Evolutionary conservation across 148 eudicot genomes (phyloP), one percentile per base, ranked within the genome.

Genomic region (Camellia japonica): DNA sequence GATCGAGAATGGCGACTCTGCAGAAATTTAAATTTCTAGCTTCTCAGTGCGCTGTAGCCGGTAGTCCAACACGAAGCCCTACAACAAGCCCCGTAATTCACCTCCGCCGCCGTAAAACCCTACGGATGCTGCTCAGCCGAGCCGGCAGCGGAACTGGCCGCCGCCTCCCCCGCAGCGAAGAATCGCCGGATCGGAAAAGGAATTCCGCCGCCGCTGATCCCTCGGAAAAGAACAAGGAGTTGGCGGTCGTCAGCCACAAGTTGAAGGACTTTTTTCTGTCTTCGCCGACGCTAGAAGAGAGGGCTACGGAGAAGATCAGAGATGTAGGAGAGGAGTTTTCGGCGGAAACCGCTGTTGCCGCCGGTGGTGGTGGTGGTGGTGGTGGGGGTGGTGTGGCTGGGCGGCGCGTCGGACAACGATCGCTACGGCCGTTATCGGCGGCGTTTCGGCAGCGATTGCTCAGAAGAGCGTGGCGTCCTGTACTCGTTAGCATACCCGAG

Each of bases 91-190:
- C 99, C 0, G 91, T 93, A 19, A 83, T 95, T 73, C 97, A 92
- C 81, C 95, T 95, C 88, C 99, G 99, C 88, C 97, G 99, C 64
- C 91, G 99, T 16, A 93, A 85, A 79, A 93, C 97, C 51, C 97
- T 95, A 66, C 90, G 97, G 2, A 95, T 95, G 99, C 85, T 95
- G 23, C 95, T 95, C 82, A 70, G 88, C 71, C 88, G 92, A 16
- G 20, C 76, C 79, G 70, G 69, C 42, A 63, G 80, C 3, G 73
- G 71, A 38, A 79, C 81, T 43, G 77, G 78, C 55, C 86, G 89
- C 11, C 82, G 87, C 4, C 76, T 85, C 62, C 81, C 75, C 52
- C 88, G 56, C 42, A 85, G 65, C 71, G 83, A 71, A 0, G 82
- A 79, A 2, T 74, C 87, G 51, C 61, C 85, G 56, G 82, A 78